Conservation (phyloP, 495 filamentous ascomycete species). For the Parathielavia hyrcaniae region DNA sequence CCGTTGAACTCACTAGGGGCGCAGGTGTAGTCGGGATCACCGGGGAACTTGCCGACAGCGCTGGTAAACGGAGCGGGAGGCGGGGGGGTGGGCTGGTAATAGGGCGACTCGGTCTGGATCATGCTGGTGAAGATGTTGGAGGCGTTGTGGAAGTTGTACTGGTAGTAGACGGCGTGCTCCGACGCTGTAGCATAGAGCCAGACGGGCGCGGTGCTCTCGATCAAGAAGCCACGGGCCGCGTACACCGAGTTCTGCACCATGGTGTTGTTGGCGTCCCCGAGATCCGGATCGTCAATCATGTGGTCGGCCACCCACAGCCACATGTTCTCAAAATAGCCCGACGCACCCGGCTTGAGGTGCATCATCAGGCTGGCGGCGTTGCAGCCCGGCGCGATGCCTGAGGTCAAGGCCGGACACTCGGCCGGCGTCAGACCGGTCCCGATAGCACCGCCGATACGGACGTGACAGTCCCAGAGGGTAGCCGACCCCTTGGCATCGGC, state of each 20-base stretch:
- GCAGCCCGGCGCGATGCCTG: constrained; percentile 30
- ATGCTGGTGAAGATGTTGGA: constrained; percentile 69
- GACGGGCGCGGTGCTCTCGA: constrained; percentile 51
- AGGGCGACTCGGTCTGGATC: constrained; percentile 83
- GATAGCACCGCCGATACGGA: constrained; percentile 29
- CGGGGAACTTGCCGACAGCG: constrained; percentile 15
- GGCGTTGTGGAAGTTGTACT: constrained; percentile 69
- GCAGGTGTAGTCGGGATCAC: constrained; percentile 22
- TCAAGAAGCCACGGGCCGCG: constrained; percentile 70
- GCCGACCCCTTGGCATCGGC: constrained; percentile 3
- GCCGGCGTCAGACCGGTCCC: constrained; percentile 61
- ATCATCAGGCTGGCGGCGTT: constrained; percentile 61
- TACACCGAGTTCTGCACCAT: constrained; percentile 45
- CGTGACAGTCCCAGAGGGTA: constrained; percentile 17
- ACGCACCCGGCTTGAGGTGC: constrained; percentile 64
- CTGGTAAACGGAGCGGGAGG: constrained; percentile 53
- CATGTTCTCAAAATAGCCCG: constrained; percentile 76
- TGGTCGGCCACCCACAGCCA: constrained; percentile 49
- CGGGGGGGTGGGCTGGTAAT: constrained; percentile 72
- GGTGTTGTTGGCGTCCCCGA: constrained; percentile 1
- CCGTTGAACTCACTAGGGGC: constrained; percentile 2
- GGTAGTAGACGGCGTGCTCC: constrained; percentile 79
- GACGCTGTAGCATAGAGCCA: constrained; percentile 34
- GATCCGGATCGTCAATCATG: constrained; percentile 12
- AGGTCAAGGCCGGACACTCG: constrained; percentile 42